Evolutionary conservation across 176 grass and related monocot genomes (phyloP).

Genomic region (Triticum monococcum): DNA sequence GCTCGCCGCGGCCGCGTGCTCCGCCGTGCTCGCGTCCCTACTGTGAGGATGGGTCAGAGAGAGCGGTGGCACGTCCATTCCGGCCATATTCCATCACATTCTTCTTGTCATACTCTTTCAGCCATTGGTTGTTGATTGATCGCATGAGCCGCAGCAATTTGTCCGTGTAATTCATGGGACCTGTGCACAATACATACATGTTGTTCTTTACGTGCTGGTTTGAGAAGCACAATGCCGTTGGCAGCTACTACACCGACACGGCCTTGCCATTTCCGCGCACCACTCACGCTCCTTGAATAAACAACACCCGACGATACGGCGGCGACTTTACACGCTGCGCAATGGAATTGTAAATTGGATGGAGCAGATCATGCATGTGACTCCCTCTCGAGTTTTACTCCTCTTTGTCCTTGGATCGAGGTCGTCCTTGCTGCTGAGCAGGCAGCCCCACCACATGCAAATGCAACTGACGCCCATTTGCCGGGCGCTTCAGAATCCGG

Average conservation of each 20-base stretch:
- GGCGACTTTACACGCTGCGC: neutral
- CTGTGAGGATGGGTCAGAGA: neutral
- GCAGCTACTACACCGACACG: too few relatives aligned
- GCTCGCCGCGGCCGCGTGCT: slow-evolving; percentile 26
- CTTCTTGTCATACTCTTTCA: neutral
- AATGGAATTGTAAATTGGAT: neutral
- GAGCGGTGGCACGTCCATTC: too few relatives aligned
- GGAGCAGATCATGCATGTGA: neutral
- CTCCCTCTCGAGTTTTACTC: neutral
- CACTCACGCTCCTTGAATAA: neutral
- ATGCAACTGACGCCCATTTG: neutral
- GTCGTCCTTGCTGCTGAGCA: neutral
- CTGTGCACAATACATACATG: too few relatives aligned
- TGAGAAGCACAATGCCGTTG: neutral
- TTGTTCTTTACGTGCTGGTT: neutral
- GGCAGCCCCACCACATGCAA: neutral
- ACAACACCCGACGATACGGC: neutral
- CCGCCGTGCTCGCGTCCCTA: slow-evolving; percentile 31
- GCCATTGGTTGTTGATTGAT: slow-evolving; percentile 2
- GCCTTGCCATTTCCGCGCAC: neutral
- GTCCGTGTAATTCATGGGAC: neutral
- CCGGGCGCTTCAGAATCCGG: neutral
- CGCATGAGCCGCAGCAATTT: neutral
- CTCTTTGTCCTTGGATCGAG: neutral
- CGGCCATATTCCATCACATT: neutral